Percentiles rank a stretch among this genome's conserved stretches.
Conservation (phyloP, 177 flowering plant genomes). For the Vitis hybrid region DNA sequence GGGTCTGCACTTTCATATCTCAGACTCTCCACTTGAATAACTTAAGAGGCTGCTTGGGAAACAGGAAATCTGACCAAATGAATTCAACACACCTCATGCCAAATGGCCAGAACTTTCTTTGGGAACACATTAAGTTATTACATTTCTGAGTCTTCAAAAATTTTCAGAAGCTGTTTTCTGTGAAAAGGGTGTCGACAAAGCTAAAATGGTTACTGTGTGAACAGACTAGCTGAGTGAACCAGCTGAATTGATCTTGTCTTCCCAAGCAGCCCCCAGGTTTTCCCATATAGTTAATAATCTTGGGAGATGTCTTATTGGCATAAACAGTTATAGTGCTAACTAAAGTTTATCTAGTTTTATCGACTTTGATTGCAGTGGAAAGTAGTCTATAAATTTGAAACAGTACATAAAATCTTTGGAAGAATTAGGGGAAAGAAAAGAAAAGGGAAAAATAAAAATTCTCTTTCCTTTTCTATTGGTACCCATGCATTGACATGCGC, state of each 20-base stretch:
- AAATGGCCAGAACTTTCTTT: not conserved
- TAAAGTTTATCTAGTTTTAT: not conserved
- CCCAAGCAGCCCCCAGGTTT: not conserved
- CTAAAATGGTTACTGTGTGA: not conserved
- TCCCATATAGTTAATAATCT: not conserved
- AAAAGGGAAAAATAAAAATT: not conserved
- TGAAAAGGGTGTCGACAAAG: not conserved
- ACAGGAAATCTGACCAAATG: not conserved
- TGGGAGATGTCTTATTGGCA: not conserved
- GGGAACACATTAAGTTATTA: not conserved
- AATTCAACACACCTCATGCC: not conserved
- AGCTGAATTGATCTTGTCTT: not conserved
- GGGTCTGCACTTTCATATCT: not conserved
- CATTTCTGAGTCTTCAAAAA: not conserved
- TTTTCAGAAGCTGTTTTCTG: not conserved
- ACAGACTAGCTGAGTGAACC: not conserved
- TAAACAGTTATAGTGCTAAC: not conserved
- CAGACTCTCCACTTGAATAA: not conserved
- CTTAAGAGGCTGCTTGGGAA: not conserved
- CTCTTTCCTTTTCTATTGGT: not conserved
- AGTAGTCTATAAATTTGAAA: not conserved
- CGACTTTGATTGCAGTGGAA: too few relatives aligned
- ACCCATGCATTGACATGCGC: not conserved
- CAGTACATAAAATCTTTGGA: not conserved
- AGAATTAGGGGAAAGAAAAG: not conserved